These are phyloP conservation scores for Candida silvatica DNA, from an alignment of 805 yeast genomes.

Conservation along the genomic window DNA sequence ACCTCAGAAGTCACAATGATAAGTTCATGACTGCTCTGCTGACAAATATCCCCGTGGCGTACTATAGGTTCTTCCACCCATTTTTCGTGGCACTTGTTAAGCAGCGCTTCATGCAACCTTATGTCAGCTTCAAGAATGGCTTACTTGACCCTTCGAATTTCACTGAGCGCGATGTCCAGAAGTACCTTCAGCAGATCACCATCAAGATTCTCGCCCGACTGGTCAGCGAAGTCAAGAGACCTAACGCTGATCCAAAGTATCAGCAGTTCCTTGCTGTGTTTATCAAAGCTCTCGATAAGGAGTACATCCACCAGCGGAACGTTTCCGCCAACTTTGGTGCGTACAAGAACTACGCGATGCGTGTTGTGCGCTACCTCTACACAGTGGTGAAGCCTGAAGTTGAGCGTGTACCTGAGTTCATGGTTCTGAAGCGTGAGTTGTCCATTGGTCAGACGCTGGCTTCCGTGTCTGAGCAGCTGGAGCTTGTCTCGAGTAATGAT, in stretches of 20 bases:
- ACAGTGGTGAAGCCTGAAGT: constrained; percentile 14
- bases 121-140: constrained; percentile 15
- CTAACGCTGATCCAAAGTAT: neutral
- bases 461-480: constrained; percentile 17
- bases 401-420: constrained; percentile 11
- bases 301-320: constrained; percentile 10
- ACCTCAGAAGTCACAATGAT: constrained; percentile 5
- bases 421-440: constrained; percentile 12
- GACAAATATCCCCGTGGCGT: constrained; percentile 10
- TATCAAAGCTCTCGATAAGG: constrained; percentile 9
- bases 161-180: constrained; percentile 10
- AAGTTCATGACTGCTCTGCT: constrained; percentile 10
- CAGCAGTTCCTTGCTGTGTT: constrained; percentile 7
- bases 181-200: constrained; percentile 11
- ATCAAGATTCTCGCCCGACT: constrained; percentile 15
- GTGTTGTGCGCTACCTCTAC: constrained; percentile 17
- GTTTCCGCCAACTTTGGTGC: neutral
- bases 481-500: constrained; percentile 12
- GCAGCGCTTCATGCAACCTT: constrained; percentile 6
- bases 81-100: constrained; percentile 10
- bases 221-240: constrained; percentile 9
- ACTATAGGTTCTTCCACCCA: constrained; percentile 8
- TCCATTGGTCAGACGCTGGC: constrained; percentile 12
- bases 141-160: constrained; percentile 8
- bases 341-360: constrained; percentile 11